A percentile compares a stretch with the other conserved stretches of the same genome.
Conservation (phyloP, 2,329 filamentous ascomycete genomes). For the Trichoderma semiorbis region DNA sequence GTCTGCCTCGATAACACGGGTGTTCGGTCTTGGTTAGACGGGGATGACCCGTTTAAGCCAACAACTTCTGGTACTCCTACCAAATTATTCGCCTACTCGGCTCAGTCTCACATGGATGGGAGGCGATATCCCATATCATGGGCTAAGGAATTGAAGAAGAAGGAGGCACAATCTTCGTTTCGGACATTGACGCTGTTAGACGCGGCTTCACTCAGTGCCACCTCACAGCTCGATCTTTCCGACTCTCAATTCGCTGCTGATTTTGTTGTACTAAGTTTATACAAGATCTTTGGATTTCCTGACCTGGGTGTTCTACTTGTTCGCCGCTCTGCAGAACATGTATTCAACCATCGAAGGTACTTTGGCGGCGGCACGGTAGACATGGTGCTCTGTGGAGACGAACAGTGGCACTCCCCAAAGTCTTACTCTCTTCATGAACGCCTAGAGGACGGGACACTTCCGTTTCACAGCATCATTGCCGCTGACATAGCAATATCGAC, state of each 20-base stretch:
- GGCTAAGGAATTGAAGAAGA: constrained; percentile 48
- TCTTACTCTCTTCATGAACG: constrained; percentile 68
- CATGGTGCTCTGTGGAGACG: constrained; percentile 73
- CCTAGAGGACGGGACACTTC: constrained; percentile 87
- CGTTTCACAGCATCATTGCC: constrained; percentile 86
- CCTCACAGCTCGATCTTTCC: constrained; percentile 69
- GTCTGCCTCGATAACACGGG: constrained; percentile 64
- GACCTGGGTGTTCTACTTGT: constrained; percentile 85
- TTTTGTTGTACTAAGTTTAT: constrained; percentile 83
- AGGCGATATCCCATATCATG: constrained; percentile 69
- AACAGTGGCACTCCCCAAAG: constrained; percentile 82
- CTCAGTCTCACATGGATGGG: constrained; percentile 91
- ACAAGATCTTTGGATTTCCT: constrained; percentile 98
- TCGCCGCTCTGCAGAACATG: constrained; percentile 61
- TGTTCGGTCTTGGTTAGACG: constrained; percentile 62
- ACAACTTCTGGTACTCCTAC: constrained; percentile 24
- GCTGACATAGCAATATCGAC: constrained; percentile 69
- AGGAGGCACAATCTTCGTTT: constrained; percentile 19
- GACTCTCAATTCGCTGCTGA: constrained; percentile 64
- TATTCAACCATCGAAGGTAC: constrained; percentile 68
- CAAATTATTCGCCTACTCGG: constrained; percentile 73
- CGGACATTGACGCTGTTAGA: constrained; percentile 70
- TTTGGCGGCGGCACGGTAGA: constrained; percentile 96
- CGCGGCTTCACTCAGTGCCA: constrained; percentile 76
- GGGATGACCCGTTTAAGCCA: constrained; percentile 31